Evolutionary conservation across 2,329 filamentous ascomycete species (phyloP).

Genomic region (Thelonectria blattea): DNA sequence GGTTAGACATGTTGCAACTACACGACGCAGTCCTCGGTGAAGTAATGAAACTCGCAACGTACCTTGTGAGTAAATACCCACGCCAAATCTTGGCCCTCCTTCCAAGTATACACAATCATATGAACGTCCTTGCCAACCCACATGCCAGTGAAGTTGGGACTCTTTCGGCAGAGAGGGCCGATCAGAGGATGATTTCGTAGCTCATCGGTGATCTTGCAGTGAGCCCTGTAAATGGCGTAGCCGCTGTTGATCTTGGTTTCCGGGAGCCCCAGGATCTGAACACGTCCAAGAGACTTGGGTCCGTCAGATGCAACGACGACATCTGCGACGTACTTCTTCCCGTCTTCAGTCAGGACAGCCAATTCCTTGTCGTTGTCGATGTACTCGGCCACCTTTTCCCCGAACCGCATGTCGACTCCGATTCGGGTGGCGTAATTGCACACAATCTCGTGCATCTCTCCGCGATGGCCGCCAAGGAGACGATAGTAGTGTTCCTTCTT

Average conservation of each 20-base stretch:
- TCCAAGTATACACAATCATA: constrained; percentile 12
- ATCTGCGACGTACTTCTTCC: constrained; percentile 5
- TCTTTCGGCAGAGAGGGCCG: background rate
- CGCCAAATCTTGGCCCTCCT: constrained; percentile 6
- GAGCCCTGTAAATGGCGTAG: constrained; percentile 12
- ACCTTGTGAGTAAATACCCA: constrained; percentile 12
- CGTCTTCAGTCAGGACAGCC: constrained; percentile 1
- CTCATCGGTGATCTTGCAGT: constrained; percentile 10
- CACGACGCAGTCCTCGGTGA: too few species aligned
- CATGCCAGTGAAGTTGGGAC: constrained; percentile 1
- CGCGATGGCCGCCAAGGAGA: constrained; percentile 6
- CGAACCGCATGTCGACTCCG: constrained; percentile 9
- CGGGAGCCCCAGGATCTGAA: constrained; percentile 2
- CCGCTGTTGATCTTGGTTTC: constrained; percentile 15
- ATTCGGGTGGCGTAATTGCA: constrained; percentile 8
- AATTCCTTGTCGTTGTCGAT: constrained; percentile 9
- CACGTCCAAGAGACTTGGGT: constrained; percentile 12
- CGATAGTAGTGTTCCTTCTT: background rate
- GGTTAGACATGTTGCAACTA: background rate
- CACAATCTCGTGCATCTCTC: constrained; percentile 17
- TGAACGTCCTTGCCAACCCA: constrained; percentile 17
- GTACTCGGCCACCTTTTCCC: constrained; percentile 2
- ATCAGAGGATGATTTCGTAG: constrained; percentile 7
- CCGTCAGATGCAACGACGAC: constrained; percentile 13
- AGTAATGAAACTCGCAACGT: background rate